Base-by-base conservation (phyloP, 2,329 filamentous ascomycete species). In the Cladosporium colombiae region DNA sequence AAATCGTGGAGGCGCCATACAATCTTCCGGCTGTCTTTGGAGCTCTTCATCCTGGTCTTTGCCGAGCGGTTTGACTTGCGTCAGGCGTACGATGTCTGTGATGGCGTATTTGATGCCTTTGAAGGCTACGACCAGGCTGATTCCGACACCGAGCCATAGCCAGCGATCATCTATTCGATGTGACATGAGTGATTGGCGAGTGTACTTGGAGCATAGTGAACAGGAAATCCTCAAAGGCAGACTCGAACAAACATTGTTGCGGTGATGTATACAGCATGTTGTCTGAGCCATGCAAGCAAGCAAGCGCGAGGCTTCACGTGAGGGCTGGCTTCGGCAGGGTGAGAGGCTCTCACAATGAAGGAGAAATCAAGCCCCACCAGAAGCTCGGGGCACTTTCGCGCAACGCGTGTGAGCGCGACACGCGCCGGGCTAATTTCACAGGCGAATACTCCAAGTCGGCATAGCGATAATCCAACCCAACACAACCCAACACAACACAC, bases 51-150 rank as follows among this genome's bases (percentile, higher is more conserved):
- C 46, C 5, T 40, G 85, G 73, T 92, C 89, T 73, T 93, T 90
- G 2, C 89, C 91, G 2, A 55, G 35, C 6, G 61, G 49, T 27
- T 86, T 87, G 73, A 95, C 86, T 76, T 88, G 84, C 69, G 89
- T 89, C 62, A 88, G 82, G 71, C 87, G 82, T 69, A 88, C 84
- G 70, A 89, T 86, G 64, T 84, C 79, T 65, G 81, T 80, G 53
- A 93, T 85, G 64, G 86, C 81, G 44, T 82, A 76, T 68, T 84
- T 82, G 76, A 91, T 86, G 62, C 83, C 81, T 66, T 82, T 80
- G 65, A 89, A 76, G 67, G 89, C 80, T 70, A 84, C 77, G 71
- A 88, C 85, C 49, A 88, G 83, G 68, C 88, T 84, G 62, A 90
- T 69, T 65, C 80, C 80, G 66, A 82, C 72, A 58, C 79, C 78